Conservation (phyloP, 345 rosid species). For the Melastoma malabathricum region DNA sequence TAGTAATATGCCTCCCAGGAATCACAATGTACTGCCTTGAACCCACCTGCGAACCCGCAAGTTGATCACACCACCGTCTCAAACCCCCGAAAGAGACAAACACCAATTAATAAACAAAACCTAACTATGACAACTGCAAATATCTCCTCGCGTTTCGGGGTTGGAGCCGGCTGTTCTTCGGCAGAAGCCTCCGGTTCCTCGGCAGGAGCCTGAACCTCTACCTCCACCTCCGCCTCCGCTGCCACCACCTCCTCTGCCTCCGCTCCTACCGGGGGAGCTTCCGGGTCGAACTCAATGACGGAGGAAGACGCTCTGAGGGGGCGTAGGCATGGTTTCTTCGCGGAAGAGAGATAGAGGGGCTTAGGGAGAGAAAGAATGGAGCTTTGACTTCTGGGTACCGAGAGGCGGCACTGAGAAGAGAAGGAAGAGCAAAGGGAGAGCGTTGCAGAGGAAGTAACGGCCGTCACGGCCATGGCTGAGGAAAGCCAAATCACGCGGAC, state of each 20-base stretch:
- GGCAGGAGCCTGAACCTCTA: conserved; percentile 14
- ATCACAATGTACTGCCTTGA: conserved; percentile 80
- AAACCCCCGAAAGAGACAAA: conserved; percentile 4
- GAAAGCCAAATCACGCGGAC: too few species aligned
- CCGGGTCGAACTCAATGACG: conserved; percentile 24
- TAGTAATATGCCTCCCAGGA: conserved; percentile 68
- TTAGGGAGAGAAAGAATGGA: conserved; percentile 13
- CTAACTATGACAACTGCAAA: conserved; percentile 96
- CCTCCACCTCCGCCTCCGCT: conserved; percentile 4
- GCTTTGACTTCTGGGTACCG: conserved; percentile 11
- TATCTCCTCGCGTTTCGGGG: conserved; percentile 75
- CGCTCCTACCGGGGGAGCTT: conserved; percentile 7
- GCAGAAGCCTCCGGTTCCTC: conserved; percentile 4
- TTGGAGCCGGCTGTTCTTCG: conserved; percentile 3
- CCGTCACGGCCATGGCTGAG: too few species aligned
- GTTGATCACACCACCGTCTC: not conserved
- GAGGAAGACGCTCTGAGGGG: conserved; percentile 25
- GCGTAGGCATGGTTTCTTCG: conserved; percentile 17
- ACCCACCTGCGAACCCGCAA: conserved; percentile 41
- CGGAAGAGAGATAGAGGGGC: conserved; percentile 15
- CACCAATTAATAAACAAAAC: not conserved
- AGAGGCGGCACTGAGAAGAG: conserved; percentile 41
- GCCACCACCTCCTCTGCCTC: conserved; percentile 16
- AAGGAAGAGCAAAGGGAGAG: conserved; percentile 56
- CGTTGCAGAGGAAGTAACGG: conserved; percentile 30